These are phyloP conservation scores for Chaetomidium leptoderma DNA, from an alignment of 495 filamentous ascomycete species.

Conservation along the genomic window DNA sequence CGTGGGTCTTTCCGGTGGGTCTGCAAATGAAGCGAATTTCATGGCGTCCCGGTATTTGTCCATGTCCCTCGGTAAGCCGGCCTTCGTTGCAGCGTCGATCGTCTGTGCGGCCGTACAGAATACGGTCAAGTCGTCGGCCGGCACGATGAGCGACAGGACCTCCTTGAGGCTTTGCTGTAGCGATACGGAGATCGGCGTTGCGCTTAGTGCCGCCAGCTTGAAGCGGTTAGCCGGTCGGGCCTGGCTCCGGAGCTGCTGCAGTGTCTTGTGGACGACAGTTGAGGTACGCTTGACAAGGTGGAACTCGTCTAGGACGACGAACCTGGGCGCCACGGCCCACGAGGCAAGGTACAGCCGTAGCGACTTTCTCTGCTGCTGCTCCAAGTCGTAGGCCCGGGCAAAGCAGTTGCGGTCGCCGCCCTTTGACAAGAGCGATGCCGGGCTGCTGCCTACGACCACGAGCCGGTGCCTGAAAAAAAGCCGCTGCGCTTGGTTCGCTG, in stretches of 20 bases:
- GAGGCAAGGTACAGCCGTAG: neutral
- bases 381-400: neutral
- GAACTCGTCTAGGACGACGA: conserved; percentile 16
- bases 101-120: no score
- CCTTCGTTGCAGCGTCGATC: no score
- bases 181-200: neutral
- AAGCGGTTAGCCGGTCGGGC: neutral
- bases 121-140: no score
- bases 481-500: neutral
- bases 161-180: no score
- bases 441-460: neutral
- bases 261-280: conserved; percentile 3
- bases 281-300: conserved; percentile 1
- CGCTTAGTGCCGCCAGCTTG: neutral
- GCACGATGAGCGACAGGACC: no score
- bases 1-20: no score
- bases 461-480: conserved; percentile 2
- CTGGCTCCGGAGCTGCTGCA: neutral
- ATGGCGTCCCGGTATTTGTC: no score
- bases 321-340: conserved; percentile 15
- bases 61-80: no score
- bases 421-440: neutral
- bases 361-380: neutral
- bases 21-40: no score
- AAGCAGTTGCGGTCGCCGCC: neutral